A percentile compares a stretch with the other conserved stretches of the same genome.
phyloP scores from a whole-genome alignment of 768 basidiomycete genomes.

The Cubamyces sp. region DNA sequence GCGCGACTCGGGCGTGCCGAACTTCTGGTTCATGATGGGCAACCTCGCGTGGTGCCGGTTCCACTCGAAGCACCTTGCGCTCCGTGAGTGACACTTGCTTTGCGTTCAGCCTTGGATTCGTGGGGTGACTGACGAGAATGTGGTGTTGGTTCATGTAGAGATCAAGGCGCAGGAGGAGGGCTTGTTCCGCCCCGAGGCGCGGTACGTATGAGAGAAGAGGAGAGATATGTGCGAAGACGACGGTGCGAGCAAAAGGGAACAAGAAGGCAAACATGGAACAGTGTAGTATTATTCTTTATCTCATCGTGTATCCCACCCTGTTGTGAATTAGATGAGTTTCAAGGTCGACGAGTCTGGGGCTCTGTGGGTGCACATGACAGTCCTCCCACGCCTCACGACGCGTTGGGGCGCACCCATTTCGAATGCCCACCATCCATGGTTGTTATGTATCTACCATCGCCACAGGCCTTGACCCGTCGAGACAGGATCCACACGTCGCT shows the following conservation, averaged over 20 bases:
- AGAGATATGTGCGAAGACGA: background rate
- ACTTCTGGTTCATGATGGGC: conserved; percentile 64
- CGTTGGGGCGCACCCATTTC: too few species aligned
- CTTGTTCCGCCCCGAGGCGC: conserved; percentile 32
- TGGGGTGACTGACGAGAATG: too few species aligned
- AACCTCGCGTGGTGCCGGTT: conserved; percentile 66
- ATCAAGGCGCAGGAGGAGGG: conserved; percentile 70
- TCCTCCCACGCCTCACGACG: too few species aligned
- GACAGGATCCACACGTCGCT: too few species aligned
- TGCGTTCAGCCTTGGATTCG: background rate
- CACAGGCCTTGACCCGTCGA: too few species aligned
- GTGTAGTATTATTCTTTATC: too few species aligned
- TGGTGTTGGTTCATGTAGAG: conserved; percentile 43
- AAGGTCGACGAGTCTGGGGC: too few species aligned
- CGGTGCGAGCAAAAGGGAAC: background rate
- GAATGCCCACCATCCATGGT: too few species aligned
- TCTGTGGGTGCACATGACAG: too few species aligned
- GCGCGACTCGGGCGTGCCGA: conserved; percentile 54
- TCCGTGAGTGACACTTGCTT: conserved; percentile 51
- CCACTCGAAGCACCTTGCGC: conserved; percentile 67
- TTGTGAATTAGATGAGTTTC: too few species aligned
- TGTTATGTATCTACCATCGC: too few species aligned
- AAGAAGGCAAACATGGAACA: background rate
- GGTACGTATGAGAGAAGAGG: background rate
- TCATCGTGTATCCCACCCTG: too few species aligned